A percentile compares a stretch with the other conserved stretches of the same genome.
These are phyloP conservation scores for Cerrena zonata DNA, from an alignment of 1,284 basidiomycete genomes.

Conservation along the genomic window DNA sequence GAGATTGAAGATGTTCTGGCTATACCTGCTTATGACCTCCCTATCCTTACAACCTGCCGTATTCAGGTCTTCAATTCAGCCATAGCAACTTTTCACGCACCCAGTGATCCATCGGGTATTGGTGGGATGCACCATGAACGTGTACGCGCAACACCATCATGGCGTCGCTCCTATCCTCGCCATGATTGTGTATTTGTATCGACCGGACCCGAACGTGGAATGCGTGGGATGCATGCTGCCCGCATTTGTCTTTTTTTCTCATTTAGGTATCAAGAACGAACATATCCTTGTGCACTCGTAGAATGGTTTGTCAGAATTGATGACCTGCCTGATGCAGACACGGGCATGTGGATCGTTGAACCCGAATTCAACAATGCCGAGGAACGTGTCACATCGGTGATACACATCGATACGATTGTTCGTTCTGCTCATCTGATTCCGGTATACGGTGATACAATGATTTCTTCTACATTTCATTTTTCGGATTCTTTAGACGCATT, in stretches of 20 bases:
- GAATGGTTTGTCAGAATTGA: slow-evolving; percentile 14
- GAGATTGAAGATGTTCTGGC: too few relatives aligned
- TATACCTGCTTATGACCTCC: too few relatives aligned
- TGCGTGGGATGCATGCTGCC: slow-evolving; percentile 2
- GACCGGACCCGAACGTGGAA: not conserved
- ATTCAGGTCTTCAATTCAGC: slow-evolving; percentile 26
- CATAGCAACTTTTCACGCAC: slow-evolving; percentile 23
- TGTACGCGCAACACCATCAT: slow-evolving; percentile 18
- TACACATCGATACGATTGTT: slow-evolving; percentile 8
- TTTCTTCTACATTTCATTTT: too few relatives aligned
- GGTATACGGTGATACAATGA: not conserved
- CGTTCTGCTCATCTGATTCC: slow-evolving; percentile 8
- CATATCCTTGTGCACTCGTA: slow-evolving; percentile 18
- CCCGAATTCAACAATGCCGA: slow-evolving; percentile 8
- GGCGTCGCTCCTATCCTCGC: slow-evolving; percentile 1
- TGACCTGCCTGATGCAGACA: slow-evolving; percentile 15
- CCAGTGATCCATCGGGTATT: slow-evolving; percentile 29
- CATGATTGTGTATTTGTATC: slow-evolving; percentile 6
- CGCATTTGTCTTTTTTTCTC: slow-evolving; percentile 12
- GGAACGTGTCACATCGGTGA: not conserved
- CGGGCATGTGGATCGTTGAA: slow-evolving; percentile 21
- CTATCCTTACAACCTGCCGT: too few relatives aligned
- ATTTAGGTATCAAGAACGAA: not conserved
- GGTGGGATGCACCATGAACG: slow-evolving; percentile 23
- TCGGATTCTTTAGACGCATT: not conserved